These are phyloP conservation scores for Plasmodium gaboni DNA, from an alignment of 169 alveolate species.

Conservation along the genomic window DNA sequence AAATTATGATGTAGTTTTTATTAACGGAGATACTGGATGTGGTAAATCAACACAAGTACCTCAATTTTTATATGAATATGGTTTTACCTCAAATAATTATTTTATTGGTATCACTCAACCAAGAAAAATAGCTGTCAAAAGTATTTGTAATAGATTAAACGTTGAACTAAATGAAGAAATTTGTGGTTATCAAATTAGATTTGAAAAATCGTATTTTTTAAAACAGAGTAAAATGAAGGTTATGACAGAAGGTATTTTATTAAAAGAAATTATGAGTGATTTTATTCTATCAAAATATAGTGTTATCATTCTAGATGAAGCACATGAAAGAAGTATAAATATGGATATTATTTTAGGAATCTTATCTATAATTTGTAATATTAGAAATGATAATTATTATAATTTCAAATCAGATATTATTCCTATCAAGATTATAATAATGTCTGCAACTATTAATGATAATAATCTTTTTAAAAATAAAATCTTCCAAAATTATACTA, in stretches of 20 bases:
- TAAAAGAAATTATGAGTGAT: conserved; percentile 95
- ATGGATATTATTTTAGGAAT: conserved; percentile 97
- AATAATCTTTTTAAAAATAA: conserved; percentile 79
- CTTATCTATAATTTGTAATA: conserved; percentile 94
- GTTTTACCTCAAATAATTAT: conserved; percentile 83
- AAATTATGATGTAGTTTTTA: conserved; percentile 93
- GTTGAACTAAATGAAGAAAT: conserved; percentile 81
- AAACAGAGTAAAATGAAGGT: conserved; percentile 92
- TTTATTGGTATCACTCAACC: conserved; percentile 96
- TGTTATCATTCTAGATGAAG: conserved; percentile 98
- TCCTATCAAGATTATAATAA: conserved; percentile 95
- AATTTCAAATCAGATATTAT: conserved; percentile 59
- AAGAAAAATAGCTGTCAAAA: conserved; percentile 94
- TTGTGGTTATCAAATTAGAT: conserved; percentile 89
- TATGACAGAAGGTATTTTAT: conserved; percentile 99
- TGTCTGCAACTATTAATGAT: conserved; percentile 98
- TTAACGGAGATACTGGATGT: conserved; percentile 99
- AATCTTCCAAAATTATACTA: conserved; percentile 73
- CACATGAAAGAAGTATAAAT: conserved; percentile 99
- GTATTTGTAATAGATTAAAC: conserved; percentile 83
- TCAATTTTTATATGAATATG: conserved; percentile 96
- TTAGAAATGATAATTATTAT: conserved; percentile 86
- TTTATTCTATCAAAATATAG: conserved; percentile 93
- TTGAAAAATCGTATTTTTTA: conserved; percentile 87
- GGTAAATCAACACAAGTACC: conserved; percentile 99